Base-by-base conservation (phyloP, 352 stramenopile genomes). In the Globisporangium cylindrosporum region DNA sequence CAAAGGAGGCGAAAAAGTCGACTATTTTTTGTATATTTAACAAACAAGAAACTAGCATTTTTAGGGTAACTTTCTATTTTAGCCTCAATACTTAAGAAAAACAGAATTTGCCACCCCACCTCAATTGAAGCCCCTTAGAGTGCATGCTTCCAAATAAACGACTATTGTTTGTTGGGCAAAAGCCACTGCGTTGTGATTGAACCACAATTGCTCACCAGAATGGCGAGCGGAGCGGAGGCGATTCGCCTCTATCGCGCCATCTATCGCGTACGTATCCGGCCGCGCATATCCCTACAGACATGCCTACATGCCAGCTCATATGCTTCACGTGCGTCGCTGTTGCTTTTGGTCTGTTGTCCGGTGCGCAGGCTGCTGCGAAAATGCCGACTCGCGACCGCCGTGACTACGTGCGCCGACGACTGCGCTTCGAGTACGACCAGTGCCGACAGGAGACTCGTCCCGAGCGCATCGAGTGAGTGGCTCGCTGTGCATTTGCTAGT, bases 351-450 rank as follows among this genome's bases (percentile, higher is more conserved):
- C 25, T 22, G 14, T 59, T 5, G 1, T 38, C 1, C 2, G 3
- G 25, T 25, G 4, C 62, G 20, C 66, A 93, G 84, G 79, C 81
- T 48, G 81, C 85, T 14, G 81, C 74, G 15, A 78, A 80, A 60
- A 91, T 93, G 83, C 85, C 85, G 29, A 85, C 83, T 32, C 74
- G 79, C 22, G 85, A 93, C 59, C 80, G 85, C 18, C 74, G 66
- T 32, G 69, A 87, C 55, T 93, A 91, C 74, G 80, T 93, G 58
- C 80, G 85, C 0, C 81, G 81, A 29, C 80, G 85, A 12, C 68
- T 93, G 64, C 85, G 85, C 56, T 74, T 79, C 54, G 85, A 93
- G 68, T 93, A 90, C 66, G 83, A 93, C 29, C 75, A 90, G 66
- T 68, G 81, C 32, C 80, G 77, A n/a, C 61, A 80, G 43, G 83